Evolutionary conservation across 2,329 filamentous ascomycete species (phyloP), one percentile per base, ranked within the genome.

Genomic region (Fusarium illudens): DNA sequence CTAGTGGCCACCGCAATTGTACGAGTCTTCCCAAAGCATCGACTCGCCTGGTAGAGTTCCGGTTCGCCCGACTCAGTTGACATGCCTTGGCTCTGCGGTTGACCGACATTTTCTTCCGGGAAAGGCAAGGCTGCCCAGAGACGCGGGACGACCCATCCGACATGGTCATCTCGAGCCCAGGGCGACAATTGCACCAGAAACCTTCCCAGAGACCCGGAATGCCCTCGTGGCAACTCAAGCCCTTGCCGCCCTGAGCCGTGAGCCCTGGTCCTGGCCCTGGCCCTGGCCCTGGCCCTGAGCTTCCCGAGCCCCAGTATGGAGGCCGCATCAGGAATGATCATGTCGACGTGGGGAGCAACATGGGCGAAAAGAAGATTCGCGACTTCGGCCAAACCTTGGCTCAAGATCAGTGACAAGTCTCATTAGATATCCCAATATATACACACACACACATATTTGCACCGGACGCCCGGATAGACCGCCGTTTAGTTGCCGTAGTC

Each of bases 391-490:
- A 58, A 66, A 60, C 46, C 44, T 59, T 59, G 68, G 52, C 56
- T 27, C 48, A 63, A 60, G 51, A 46, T 51, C 29, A 51, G 54
- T 19, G n/a, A 58, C 34, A 50, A 46, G 50, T 68, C 37, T 69
- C 63, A 61, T 58, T 60, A 57, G 49, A 63, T 64, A 37, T 58
- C 61, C 60, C 60, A 51, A 39, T 72, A 67, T 73, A 71, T 71
- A 59, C 60, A 66, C 62, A 50, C 5, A 32, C 29, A 32, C 29
- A 32, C 20, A 15, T 27, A 44, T 27, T 58, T 58, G 64, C 63
- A 44, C 65, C 62, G 62, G 55, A 64, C 52, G 62, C 55, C 60
- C 34, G n/a, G 49, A 34, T 48, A 48, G 39, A 46, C 56, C 52
- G 37, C 57, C 64, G 56, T 67, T 58, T 48, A 53, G 29, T 64